phyloP scores from a whole-genome alignment of 1,139 yeast genomes.

The Pneumocystis oryctolagi region DNA sequence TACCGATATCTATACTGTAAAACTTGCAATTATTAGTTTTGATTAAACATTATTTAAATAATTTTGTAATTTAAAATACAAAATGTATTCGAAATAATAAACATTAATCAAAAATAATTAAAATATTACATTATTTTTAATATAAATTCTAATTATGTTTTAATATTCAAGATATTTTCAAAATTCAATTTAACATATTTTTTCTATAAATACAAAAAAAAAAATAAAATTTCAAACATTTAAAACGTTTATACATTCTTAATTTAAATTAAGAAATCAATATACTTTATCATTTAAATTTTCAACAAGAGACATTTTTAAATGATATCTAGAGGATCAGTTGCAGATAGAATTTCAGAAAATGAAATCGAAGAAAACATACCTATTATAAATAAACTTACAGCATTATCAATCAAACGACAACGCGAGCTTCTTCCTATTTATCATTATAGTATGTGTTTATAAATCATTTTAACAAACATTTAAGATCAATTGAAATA shows the following conservation, averaged over 20 bases:
- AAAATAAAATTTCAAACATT: background rate
- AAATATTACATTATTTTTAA: background rate
- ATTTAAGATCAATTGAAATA: background rate
- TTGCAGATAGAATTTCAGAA: background rate
- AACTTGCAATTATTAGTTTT: too few species aligned
- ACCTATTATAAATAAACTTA: constrained; percentile 4
- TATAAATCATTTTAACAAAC: background rate
- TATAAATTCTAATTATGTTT: background rate
- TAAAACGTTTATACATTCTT: background rate
- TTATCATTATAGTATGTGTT: constrained; percentile 2
- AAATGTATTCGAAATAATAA: background rate
- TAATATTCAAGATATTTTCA: background rate
- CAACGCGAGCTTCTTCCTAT: constrained; percentile 7
- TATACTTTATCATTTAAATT: background rate
- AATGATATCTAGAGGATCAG: background rate
- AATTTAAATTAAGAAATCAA: background rate
- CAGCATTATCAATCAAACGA: constrained; percentile 2
- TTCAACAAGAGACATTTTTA: background rate
- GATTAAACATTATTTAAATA: background rate
- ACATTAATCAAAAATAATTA: background rate
- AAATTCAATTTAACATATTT: background rate
- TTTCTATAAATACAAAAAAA: background rate
- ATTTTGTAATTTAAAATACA: background rate
- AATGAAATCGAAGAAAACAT: constrained; percentile 3
- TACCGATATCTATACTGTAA: too few species aligned